Evolutionary conservation across 2,329 filamentous ascomycete genomes (phyloP).

Genomic region (Pseudogymnoascus sp.): DNA sequence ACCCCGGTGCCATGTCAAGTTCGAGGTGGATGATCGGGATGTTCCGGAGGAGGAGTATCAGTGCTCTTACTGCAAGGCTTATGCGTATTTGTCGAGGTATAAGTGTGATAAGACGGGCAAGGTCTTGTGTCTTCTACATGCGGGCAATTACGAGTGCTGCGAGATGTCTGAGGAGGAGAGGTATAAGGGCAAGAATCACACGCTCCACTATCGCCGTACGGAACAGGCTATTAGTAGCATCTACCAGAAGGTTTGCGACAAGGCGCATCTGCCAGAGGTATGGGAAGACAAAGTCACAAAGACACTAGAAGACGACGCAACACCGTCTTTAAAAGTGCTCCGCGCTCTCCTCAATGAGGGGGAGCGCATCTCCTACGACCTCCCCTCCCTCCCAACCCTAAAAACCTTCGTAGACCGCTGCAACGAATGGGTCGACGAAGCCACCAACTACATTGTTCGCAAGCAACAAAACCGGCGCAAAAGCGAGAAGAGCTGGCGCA

Average conservation of each 20-base stretch:
- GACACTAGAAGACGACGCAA: constrained; percentile 73
- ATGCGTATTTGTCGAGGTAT: constrained; percentile 84
- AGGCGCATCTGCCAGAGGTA: constrained; percentile 72
- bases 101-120: constrained; percentile 76
- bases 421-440: constrained; percentile 97
- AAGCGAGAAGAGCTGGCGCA: constrained; percentile 80
- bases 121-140: constrained; percentile 73
- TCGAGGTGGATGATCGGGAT: constrained; percentile 62
- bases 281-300: constrained; percentile 90
- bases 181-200: constrained; percentile 62
- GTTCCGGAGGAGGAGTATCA: constrained; percentile 88
- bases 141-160: constrained; percentile 75
- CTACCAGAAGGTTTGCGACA: constrained; percentile 74
- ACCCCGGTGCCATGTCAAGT: constrained; percentile 48
- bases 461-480: constrained; percentile 97
- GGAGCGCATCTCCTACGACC: constrained; percentile 87
- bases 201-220: constrained; percentile 68
- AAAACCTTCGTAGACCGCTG: constrained; percentile 89
- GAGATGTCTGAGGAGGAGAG: constrained; percentile 57
- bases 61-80: constrained; percentile 85
- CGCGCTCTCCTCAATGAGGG: constrained; percentile 82
- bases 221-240: constrained; percentile 59
- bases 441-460: constrained; percentile 88
- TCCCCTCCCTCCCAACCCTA: constrained; percentile 73
- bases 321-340: constrained; percentile 77